Percentiles rank a stretch among this genome's conserved stretches.
These are phyloP conservation scores for Macrophomina tecta DNA, from an alignment of 2,329 filamentous ascomycete genomes.

Conservation along the genomic window DNA sequence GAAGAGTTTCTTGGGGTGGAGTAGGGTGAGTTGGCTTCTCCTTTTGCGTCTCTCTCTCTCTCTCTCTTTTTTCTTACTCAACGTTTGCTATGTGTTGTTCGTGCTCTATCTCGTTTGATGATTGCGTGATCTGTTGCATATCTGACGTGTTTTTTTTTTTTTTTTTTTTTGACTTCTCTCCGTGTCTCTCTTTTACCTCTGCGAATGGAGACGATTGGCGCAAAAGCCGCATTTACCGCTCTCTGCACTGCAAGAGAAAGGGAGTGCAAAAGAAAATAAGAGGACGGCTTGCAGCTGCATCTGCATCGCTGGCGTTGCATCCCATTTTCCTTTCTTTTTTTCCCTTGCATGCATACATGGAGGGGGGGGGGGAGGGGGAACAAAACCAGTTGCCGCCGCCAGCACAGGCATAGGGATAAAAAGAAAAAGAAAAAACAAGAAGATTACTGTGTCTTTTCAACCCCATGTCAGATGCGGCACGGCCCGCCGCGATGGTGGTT, in stretches of 20 bases:
- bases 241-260: too few species aligned
- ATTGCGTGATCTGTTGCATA: neutral
- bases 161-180: too few species aligned
- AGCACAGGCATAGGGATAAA: too few species aligned
- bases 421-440: too few species aligned
- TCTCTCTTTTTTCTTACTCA: neutral
- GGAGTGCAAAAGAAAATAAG: too few species aligned
- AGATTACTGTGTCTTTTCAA: too few species aligned
- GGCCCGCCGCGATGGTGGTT: neutral
- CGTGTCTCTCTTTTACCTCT: neutral
- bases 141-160: neutral
- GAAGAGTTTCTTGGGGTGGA: slow-evolving; percentile 55
- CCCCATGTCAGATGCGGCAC: neutral
- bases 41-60: neutral
- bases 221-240: too few species aligned
- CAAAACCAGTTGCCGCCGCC: too few species aligned
- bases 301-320: too few species aligned
- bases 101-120: neutral
- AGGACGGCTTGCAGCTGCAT: neutral
- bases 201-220: neutral
- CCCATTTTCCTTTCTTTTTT: too few species aligned
- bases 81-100: neutral
- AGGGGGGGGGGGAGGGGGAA: too few species aligned
- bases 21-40: slow-evolving; percentile 42
- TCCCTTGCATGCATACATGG: too few species aligned